Conservation (phyloP, 176 grass and related monocot genomes). For the Dactylis glomerata region DNA sequence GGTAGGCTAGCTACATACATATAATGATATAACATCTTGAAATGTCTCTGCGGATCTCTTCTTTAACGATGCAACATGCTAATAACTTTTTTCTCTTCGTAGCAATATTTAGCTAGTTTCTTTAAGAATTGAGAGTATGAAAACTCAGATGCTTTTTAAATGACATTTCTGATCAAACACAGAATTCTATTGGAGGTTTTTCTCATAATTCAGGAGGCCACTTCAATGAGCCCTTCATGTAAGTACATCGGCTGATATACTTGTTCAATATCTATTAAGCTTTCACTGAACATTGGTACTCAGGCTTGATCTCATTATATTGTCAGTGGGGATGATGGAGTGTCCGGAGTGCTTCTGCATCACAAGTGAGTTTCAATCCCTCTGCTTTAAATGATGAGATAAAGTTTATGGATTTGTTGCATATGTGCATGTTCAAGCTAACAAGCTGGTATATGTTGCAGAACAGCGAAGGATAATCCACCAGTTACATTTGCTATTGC, state of each 20-base stretch:
- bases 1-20: no score
- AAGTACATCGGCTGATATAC: slow-evolving; percentile 30
- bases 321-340: slow-evolving; percentile 83
- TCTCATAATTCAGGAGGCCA: slow-evolving; percentile 90
- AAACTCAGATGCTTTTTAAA: background rate
- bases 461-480: slow-evolving; percentile 96
- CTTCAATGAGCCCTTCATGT: slow-evolving; percentile 97
- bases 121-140: background rate
- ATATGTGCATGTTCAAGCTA: background rate
- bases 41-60: no score
- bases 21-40: no score
- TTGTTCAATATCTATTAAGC: background rate
- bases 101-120: background rate
- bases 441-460: slow-evolving; percentile 42
- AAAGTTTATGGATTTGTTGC: background rate
- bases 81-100: no score
- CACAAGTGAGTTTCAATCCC: slow-evolving; percentile 74
- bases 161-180: slow-evolving; percentile 31
- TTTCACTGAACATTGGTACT: slow-evolving; percentile 1
- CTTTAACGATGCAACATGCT: no score
- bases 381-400: slow-evolving; percentile 23
- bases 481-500: slow-evolving; percentile 96
- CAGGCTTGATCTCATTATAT: slow-evolving; percentile 23
- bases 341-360: slow-evolving; percentile 96
- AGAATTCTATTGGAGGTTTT: slow-evolving; percentile 99